These are phyloP conservation scores for Stemphylium vesicarium DNA, from an alignment of 2,329 filamentous ascomycete genomes.

Conservation along the genomic window DNA sequence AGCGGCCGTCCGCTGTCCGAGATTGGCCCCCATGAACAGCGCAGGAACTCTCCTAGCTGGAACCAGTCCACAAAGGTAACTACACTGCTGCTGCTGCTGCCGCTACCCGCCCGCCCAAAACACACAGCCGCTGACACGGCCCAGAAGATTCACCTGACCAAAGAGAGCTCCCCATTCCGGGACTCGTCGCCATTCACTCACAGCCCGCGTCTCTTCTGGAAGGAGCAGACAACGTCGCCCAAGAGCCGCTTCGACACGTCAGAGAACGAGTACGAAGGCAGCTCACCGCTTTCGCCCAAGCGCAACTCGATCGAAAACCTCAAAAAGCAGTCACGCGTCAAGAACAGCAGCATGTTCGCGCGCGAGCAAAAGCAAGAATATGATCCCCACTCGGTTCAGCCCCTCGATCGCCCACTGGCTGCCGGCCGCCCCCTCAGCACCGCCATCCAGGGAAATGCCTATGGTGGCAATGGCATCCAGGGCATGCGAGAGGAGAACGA, in stretches of 20 bases:
- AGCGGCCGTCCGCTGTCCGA: constrained; percentile 76
- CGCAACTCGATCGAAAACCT: constrained; percentile 94
- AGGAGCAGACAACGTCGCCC: constrained; percentile 71
- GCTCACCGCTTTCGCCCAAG: constrained; percentile 72
- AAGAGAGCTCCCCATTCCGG: constrained; percentile 77
- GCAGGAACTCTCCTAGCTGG: constrained; percentile 92
- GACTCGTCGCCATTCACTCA: constrained; percentile 78
- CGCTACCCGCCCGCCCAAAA: constrained; percentile 12
- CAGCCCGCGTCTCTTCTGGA: constrained; percentile 91
- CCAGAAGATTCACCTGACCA: constrained; percentile 72
- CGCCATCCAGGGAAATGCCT: constrained; percentile 73
- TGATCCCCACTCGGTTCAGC: constrained; percentile 77
- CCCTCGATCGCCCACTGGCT: constrained; percentile 82
- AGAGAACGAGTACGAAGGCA: constrained; percentile 69
- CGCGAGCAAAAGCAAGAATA: constrained; percentile 93
- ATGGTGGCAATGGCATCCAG: constrained; percentile 63
- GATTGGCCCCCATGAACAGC: constrained; percentile 82
- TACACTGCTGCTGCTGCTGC: neutral
- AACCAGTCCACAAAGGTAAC: constrained; percentile 75
- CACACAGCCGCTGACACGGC: constrained; percentile 29
- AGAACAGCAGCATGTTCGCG: constrained; percentile 97
- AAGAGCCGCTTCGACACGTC: constrained; percentile 61
- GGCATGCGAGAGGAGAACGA: constrained; percentile 48
- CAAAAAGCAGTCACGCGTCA: constrained; percentile 92
- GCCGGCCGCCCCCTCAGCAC: constrained; percentile 62